Conservation (phyloP, 345 rosid genomes). For the Hibiscus tridactylites region DNA sequence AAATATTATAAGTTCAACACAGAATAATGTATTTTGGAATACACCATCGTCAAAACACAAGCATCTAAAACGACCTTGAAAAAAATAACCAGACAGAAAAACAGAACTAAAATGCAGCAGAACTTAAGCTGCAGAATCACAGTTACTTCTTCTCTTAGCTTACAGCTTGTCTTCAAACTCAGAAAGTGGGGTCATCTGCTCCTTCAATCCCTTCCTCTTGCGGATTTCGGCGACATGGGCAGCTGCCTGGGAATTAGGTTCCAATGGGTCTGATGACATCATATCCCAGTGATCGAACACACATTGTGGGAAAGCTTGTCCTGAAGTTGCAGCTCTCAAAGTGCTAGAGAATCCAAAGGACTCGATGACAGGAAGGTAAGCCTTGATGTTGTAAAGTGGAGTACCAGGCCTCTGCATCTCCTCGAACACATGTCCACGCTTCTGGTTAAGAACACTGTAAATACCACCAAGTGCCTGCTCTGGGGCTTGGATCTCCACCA, state of each 20-base stretch:
- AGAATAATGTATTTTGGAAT: neutral
- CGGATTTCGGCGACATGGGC: constrained; percentile 45
- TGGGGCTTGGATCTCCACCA: constrained; percentile 50
- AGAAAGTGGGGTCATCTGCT: constrained; percentile 64
- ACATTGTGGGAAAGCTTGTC: constrained; percentile 61
- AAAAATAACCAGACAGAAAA: neutral
- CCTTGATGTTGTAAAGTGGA: constrained; percentile 64
- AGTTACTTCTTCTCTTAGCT: neutral
- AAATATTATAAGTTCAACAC: neutral
- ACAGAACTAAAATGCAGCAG: constrained; percentile 8
- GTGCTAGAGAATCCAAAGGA: constrained; percentile 51
- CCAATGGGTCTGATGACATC: constrained; percentile 62
- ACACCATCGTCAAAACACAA: neutral
- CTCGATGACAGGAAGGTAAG: constrained; percentile 54
- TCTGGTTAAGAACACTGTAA: constrained; percentile 52
- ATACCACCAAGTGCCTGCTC: constrained; percentile 48
- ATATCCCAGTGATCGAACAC: constrained; percentile 68
- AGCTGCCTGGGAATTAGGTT: constrained; percentile 49
- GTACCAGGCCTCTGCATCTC: constrained; percentile 64
- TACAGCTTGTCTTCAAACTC: constrained; percentile 18
- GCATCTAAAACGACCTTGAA: neutral
- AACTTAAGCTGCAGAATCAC: neutral
- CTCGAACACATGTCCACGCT: constrained; percentile 61
- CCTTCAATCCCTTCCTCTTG: constrained; percentile 84
- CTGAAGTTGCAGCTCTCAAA: constrained; percentile 52